Percentiles rank a stretch among this genome's conserved stretches.
phyloP scores from a whole-genome alignment of 345 rosid genomes.

The Boechera retrofracta region DNA sequence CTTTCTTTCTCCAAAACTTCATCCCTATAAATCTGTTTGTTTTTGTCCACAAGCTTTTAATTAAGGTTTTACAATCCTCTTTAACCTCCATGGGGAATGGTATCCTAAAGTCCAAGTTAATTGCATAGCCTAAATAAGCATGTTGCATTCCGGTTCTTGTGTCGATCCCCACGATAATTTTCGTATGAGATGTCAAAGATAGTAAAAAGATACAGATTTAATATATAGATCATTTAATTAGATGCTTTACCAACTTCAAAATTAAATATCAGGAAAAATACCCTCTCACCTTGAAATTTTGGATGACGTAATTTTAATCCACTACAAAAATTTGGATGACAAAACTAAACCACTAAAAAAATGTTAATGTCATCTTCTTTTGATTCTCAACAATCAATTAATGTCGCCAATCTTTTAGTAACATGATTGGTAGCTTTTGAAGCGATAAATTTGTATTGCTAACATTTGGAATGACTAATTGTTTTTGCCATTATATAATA shows the following conservation, averaged over 20 bases:
- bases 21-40: background rate
- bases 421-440: slow-evolving; percentile 35
- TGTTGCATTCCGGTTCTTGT: too few relatives aligned
- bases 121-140: background rate
- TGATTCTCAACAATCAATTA: slow-evolving; percentile 14
- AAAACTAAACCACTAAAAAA: background rate
- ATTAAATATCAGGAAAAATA: background rate
- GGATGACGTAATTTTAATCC: background rate
- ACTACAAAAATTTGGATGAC: background rate
- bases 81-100: background rate
- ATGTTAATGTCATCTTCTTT: slow-evolving; percentile 10
- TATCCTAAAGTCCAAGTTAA: background rate
- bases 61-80: background rate
- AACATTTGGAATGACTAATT: slow-evolving; percentile 12
- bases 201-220: too few relatives aligned
- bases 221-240: background rate
- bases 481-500: background rate
- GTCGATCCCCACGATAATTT: too few relatives aligned
- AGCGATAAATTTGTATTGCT: background rate
- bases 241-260: background rate
- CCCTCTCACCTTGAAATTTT: background rate
- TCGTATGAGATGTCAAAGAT: too few relatives aligned
- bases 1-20: background rate
- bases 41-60: background rate
- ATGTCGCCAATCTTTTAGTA: slow-evolving; percentile 14